Percentiles rank a stretch among this genome's conserved stretches.
phyloP scores from a whole-genome alignment of 2,329 filamentous ascomycete genomes.

The Beauveria asiatica region DNA sequence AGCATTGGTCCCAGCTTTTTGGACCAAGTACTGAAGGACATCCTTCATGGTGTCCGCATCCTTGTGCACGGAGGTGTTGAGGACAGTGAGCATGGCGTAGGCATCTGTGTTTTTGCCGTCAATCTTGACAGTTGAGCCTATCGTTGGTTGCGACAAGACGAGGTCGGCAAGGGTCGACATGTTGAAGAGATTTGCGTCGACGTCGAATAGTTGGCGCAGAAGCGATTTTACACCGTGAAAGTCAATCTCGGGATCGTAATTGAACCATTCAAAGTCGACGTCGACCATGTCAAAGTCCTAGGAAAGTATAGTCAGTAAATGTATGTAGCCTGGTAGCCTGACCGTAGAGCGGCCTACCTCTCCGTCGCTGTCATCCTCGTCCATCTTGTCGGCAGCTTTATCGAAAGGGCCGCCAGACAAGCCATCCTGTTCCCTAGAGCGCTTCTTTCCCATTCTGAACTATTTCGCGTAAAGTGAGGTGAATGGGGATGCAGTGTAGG shows the following conservation, averaged over 20 bases:
- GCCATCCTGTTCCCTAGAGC: slow-evolving; percentile 38
- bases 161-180: slow-evolving; percentile 79
- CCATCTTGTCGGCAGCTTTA: slow-evolving; percentile 40
- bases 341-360: slow-evolving; percentile 30
- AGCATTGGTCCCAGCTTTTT: slow-evolving; percentile 43
- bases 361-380: slow-evolving; percentile 44
- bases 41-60: slow-evolving; percentile 64
- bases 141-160: slow-evolving; percentile 74
- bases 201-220: slow-evolving; percentile 83
- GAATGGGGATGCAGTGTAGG: background rate
- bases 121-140: slow-evolving; percentile 95
- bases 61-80: slow-evolving; percentile 75
- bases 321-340: background rate
- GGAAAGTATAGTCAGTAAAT: slow-evolving; percentile 4
- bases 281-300: slow-evolving; percentile 88
- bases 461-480: background rate
- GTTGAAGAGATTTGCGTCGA: slow-evolving; percentile 78
- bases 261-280: slow-evolving; percentile 98
- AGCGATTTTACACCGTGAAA: slow-evolving; percentile 92
- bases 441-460: slow-evolving; percentile 40
- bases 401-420: slow-evolving; percentile 31
- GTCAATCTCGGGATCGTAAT: slow-evolving; percentile 80
- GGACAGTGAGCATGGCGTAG: slow-evolving; percentile 81
- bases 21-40: slow-evolving; percentile 61
- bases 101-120: slow-evolving; percentile 89